Evolutionary conservation across 495 filamentous ascomycete genomes (phyloP).

Genomic region (Aspergillus coremiiformis): DNA sequence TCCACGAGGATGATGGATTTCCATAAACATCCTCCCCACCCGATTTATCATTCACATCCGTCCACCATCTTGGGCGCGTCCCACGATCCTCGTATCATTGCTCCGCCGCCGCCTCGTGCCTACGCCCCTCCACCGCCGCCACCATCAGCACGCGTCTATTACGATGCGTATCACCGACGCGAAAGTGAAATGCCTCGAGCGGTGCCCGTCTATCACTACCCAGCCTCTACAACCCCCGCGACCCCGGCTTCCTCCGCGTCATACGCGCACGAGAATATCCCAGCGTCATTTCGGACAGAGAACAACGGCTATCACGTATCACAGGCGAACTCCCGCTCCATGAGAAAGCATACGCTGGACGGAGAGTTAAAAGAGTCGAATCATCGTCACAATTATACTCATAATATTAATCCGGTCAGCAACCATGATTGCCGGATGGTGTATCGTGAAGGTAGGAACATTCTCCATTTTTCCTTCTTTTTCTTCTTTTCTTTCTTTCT

Average conservation of each 20-base stretch:
- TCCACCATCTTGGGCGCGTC: constrained; percentile 18
- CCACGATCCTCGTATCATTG: constrained; percentile 19
- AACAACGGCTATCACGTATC: constrained; percentile 14
- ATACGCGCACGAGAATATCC: constrained; percentile 11
- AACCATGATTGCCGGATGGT: constrained; percentile 12
- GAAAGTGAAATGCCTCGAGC: constrained; percentile 24
- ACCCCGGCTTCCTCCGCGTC: constrained; percentile 11
- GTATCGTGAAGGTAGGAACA: constrained; percentile 29
- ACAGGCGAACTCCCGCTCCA: constrained; percentile 16
- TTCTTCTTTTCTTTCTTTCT: background rate
- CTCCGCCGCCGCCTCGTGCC: constrained; percentile 17
- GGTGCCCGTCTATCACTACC: constrained; percentile 20
- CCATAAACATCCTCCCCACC: constrained; percentile 11
- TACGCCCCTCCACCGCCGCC: constrained; percentile 15
- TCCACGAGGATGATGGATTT: constrained; percentile 13
- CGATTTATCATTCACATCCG: constrained; percentile 19
- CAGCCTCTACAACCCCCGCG: constrained; percentile 14
- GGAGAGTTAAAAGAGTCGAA: constrained; percentile 16
- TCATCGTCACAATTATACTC: constrained; percentile 17
- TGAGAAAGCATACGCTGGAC: constrained; percentile 15
- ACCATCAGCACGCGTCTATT: constrained; percentile 4
- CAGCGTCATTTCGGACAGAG: constrained; percentile 20
- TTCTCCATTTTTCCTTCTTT: background rate
- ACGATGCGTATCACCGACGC: constrained; percentile 19
- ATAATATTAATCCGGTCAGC: constrained; percentile 14